These are phyloP conservation scores for Rhizomucor pusillus DNA, from an alignment of 371 early-diverging fungal genomes.

Conservation along the genomic window DNA sequence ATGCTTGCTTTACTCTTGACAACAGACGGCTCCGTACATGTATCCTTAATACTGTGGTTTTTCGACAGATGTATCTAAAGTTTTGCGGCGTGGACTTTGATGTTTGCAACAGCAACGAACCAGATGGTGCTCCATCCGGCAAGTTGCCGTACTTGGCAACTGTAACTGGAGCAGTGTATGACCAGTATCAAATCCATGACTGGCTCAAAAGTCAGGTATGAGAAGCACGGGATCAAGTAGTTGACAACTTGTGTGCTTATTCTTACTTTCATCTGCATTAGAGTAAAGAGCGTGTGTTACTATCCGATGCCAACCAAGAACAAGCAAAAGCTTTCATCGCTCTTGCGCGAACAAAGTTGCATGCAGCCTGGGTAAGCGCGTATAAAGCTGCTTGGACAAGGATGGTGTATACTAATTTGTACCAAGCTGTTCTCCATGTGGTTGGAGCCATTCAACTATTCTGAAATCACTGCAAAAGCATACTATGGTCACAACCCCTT, in stretches of 20 bases:
- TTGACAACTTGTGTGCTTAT: neutral
- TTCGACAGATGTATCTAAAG: slow-evolving; percentile 39
- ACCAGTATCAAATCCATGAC: slow-evolving; percentile 28
- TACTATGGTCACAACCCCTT: slow-evolving; percentile 47
- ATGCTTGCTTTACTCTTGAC: slow-evolving; percentile 1
- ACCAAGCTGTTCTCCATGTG: slow-evolving; percentile 45
- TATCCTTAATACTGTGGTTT: neutral
- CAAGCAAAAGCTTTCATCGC: slow-evolving; percentile 43
- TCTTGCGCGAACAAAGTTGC: slow-evolving; percentile 36
- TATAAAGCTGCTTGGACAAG: neutral
- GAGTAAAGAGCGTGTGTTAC: slow-evolving; percentile 25
- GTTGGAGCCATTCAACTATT: slow-evolving; percentile 46
- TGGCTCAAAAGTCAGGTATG: slow-evolving; percentile 41
- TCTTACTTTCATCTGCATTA: slow-evolving; percentile 1
- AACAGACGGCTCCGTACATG: neutral
- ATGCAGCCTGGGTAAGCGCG: slow-evolving; percentile 39
- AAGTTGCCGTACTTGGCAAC: slow-evolving; percentile 44
- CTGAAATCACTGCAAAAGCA: slow-evolving; percentile 20
- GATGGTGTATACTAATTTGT: neutral
- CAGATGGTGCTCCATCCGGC: slow-evolving; percentile 41
- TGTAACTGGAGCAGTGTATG: slow-evolving; percentile 33
- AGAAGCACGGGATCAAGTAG: too few relatives aligned
- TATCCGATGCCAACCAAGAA: slow-evolving; percentile 17
- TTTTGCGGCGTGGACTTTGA: slow-evolving; percentile 41
- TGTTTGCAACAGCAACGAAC: slow-evolving; percentile 37